Conservation (phyloP, 306 rosid genomes). For the Cicer bijugum region DNA sequence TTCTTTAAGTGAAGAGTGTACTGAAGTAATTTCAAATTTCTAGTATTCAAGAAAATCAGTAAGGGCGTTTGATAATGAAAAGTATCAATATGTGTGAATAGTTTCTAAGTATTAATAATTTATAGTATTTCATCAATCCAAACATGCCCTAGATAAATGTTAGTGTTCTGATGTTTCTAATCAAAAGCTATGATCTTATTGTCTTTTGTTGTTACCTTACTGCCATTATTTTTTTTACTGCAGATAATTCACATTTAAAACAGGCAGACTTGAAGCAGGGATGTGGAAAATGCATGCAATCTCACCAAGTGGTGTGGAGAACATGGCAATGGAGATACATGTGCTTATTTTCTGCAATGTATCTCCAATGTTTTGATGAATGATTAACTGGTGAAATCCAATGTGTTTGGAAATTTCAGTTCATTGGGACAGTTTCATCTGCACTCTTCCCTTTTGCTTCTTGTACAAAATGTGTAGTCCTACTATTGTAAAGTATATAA, state of each 20-base stretch:
- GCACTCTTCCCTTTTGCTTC: constrained; percentile 44
- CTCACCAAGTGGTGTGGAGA: constrained; percentile 51
- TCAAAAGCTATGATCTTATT: neutral
- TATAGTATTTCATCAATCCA: neutral
- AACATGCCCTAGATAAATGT: neutral
- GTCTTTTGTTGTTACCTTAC: neutral
- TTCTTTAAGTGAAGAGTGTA: neutral
- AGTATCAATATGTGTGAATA: too few species aligned
- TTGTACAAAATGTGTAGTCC: constrained; percentile 55
- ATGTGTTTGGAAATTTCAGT: constrained; percentile 53
- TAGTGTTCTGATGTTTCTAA: constrained; percentile 20
- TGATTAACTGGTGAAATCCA: constrained; percentile 48
- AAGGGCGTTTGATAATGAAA: neutral
- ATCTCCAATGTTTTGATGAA: constrained; percentile 37
- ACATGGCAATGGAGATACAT: constrained; percentile 41
- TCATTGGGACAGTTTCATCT: constrained; percentile 51
- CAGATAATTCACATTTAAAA: constrained; percentile 60
- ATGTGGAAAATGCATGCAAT: constrained; percentile 48
- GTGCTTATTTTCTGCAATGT: constrained; percentile 27
- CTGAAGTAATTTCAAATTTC: constrained; percentile 8
- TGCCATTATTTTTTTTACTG: constrained; percentile 23
- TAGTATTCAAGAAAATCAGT: constrained; percentile 15
- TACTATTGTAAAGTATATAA: constrained; percentile 68
- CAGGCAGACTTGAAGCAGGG: constrained; percentile 45
- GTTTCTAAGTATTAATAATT: too few species aligned